Evolutionary conservation across 345 rosid species (phyloP), one percentile per base, ranked within the genome.

Genomic region (Sisymbrium irio): DNA sequence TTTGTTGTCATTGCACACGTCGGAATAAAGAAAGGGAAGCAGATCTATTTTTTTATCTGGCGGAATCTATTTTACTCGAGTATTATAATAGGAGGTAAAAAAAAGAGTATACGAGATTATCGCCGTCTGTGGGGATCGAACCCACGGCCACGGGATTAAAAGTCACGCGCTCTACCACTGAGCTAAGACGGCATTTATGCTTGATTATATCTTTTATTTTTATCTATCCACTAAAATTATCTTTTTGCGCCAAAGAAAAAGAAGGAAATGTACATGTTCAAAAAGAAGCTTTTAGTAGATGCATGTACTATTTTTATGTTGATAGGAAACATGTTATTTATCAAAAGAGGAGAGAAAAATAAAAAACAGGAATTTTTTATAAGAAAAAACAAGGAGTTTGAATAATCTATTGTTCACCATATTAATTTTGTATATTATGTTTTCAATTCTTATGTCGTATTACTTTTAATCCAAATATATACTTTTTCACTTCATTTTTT

Each of bases 1-100:
- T 71, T 25, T 30, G 14, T 32, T 69, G 53, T 49, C 30, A 47
- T 70, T n/a, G 49, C 19, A 25, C 30, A 59, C 67, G 60, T 47
- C 66, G 32, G 25, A 47, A 15, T 47, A 5, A 60, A 59, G 9
- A 36, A 14, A 6, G 20, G 3, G 37, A 60, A 42, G 42, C 2
- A 28, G 30, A 30, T n/a, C 20, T 55, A 55, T 54, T 54, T 55
- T 27, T 27, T 27, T 27, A 22, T 22, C 60, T 54, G 37, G 36
- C 36, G 6, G 59, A 28, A 14, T n/a, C 20, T 27, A 53, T 53
- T 53, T 25, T n/a, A 28, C 36, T 9, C 36, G 5, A 54, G 37
- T 13, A 7, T 7, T 54, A 11, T 22, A 11, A n/a, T 33, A 6
- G 36, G 36, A 33, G 10, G 9, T 33, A 35, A 35, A 7, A 40